These are phyloP conservation scores for Oxytropis ochrocephala DNA, from an alignment of 306 rosid species.

Conservation along the genomic window DNA sequence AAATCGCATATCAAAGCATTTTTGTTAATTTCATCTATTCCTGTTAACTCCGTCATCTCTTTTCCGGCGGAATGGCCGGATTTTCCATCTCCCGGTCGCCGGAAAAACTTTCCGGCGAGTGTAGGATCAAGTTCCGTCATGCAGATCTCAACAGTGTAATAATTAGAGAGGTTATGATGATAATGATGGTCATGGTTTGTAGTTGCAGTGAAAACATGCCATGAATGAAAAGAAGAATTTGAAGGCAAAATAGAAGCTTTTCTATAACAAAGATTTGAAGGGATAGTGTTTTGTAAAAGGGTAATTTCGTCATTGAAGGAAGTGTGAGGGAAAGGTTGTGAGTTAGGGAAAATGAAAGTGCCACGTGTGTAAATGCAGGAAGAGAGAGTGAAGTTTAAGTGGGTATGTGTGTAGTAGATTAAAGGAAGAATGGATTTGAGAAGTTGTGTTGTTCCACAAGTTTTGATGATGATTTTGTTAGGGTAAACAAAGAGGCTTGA, in stretches of 20 bases:
- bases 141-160: constrained; percentile 74
- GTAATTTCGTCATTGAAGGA: constrained; percentile 76
- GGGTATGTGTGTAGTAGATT: constrained; percentile 40
- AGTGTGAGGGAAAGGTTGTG: constrained; percentile 86
- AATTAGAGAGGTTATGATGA: not conserved
- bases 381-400: constrained; percentile 39
- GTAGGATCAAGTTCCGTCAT: constrained; percentile 84
- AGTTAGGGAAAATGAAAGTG: constrained; percentile 64
- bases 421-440: constrained; percentile 78
- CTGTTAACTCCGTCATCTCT: constrained; percentile 69
- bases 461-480: constrained; percentile 84
- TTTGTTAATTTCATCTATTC: constrained; percentile 57
- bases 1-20: constrained; percentile 71
- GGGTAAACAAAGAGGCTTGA: constrained; percentile 98
- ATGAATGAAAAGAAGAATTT: constrained; percentile 55
- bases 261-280: constrained; percentile 40
- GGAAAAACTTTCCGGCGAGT: constrained; percentile 64
- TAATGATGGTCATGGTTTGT: constrained; percentile 7
- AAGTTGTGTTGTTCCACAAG: constrained; percentile 95
- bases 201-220: constrained; percentile 85
- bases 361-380: constrained; percentile 83
- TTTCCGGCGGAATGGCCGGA: constrained; percentile 65
- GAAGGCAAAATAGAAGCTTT: constrained; percentile 89
- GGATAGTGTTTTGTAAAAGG: constrained; percentile 51
- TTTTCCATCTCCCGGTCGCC: constrained; percentile 33